Evolutionary conservation across 2,329 filamentous ascomycete species (phyloP), one percentile per base, ranked within the genome.

Genomic region (Colletotrichum eleusines): DNA sequence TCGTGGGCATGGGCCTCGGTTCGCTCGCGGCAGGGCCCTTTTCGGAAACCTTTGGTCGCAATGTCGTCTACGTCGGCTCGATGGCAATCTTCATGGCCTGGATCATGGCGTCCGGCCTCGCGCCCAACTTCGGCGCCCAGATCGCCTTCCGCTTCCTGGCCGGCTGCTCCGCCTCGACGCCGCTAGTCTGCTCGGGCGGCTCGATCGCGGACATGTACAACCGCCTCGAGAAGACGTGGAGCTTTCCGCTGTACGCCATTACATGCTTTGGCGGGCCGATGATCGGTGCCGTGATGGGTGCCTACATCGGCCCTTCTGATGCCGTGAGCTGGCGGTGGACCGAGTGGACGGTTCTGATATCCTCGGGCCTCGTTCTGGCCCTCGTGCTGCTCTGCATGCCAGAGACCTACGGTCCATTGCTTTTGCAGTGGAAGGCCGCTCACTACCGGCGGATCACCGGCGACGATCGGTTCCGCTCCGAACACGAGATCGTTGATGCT

Each of bases 261-360:
- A 63, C 80, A 63, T 63, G 82, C 74, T 71, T 84, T 77, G 76
- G 76, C 68, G 74, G 90, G 81, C 77, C 81, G 0, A 81, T 81
- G 75, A 57, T 82, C 0, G 81, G 81, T 1, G 79, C 81, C 3
- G 76, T 83, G 0, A 80, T 86, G 69, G 90, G 89, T 5, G 89
- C 89, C 6, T 92, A 91, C 70, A 90, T 92, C 63, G 90, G 90
- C 59, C 83, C 90, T 63, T 88, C 86, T 65, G 84, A 83, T 3
- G n/a, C 55, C 0, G 76, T 79, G 1, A 84, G 82, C 60, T 92
- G 90, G 86, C 83, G 87, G n/a, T 91, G 88, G 88, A 83, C 84
- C 0, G 90, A 92, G 76, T 92, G 91, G 80, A 84, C 89, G 1
- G 84, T 91, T 69, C 80, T 92, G 40, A 91, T 92, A 61, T 90